Evolutionary conservation across 1,284 basidiomycete genomes (phyloP).

Genomic region (Ustilago hordei): DNA sequence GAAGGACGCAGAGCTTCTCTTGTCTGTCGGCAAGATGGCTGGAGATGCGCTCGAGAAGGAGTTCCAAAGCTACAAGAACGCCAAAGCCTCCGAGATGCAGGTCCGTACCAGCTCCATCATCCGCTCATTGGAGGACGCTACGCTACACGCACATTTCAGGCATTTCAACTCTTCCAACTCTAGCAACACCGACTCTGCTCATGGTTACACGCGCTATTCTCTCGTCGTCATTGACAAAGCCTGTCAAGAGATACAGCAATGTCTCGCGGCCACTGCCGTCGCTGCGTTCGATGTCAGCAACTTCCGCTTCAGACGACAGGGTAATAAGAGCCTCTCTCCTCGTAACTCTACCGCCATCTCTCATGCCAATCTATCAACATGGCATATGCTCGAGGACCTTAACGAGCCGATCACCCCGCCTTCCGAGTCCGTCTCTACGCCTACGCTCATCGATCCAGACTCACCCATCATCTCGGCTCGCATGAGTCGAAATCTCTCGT

Average conservation of each 20-base stretch:
- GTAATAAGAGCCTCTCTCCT: constrained; percentile 19
- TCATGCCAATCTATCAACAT: constrained; percentile 13
- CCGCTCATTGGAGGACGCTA: constrained; percentile 38
- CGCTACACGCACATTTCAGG: constrained; percentile 11
- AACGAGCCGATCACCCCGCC: constrained; percentile 33
- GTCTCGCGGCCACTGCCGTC: constrained; percentile 34
- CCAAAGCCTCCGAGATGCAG: constrained; percentile 50
- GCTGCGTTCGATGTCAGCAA: constrained; percentile 43
- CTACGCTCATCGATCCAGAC: constrained; percentile 25
- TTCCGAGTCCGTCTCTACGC: constrained; percentile 21
- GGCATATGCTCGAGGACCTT: constrained; percentile 25
- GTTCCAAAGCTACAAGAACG: constrained; percentile 31
- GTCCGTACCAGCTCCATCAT: constrained; percentile 35
- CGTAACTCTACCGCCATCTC: constrained; percentile 22
- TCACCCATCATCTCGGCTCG: constrained; percentile 35
- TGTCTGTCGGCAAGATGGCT: constrained; percentile 52
- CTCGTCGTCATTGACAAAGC: constrained; percentile 33
- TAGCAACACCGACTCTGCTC: constrained; percentile 17
- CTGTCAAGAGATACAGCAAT: constrained; percentile 32
- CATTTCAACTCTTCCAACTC: constrained; percentile 25
- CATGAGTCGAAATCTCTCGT: constrained; percentile 37
- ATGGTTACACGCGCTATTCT: constrained; percentile 31
- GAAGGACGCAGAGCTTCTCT: constrained; percentile 46
- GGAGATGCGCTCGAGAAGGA: constrained; percentile 57
- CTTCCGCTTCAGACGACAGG: constrained; percentile 25